Evolutionary conservation across 2,329 filamentous ascomycete species (phyloP), one percentile per base, ranked within the genome.

Genomic region (Diatrype stigma): DNA sequence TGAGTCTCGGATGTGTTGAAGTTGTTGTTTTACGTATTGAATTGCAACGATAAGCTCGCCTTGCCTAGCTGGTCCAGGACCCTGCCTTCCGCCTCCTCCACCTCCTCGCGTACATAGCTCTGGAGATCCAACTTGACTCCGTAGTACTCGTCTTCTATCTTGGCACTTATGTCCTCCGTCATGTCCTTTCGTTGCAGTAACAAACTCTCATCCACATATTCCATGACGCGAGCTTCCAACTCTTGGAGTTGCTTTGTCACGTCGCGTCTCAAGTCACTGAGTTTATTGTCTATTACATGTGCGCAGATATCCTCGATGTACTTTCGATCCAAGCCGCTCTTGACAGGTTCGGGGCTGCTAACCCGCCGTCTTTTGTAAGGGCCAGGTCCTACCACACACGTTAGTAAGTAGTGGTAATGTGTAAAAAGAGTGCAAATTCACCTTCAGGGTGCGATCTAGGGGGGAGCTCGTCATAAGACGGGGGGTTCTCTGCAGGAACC

Each of bases 241-340:
- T 52, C 52, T 37, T 49, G 19, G 14, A 56, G 42, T 37, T 55
- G 50, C 46, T 51, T 49, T 12, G 52, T 40, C 28, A 55, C 21
- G 32, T 56, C 52, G 19, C 46, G 42, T 42, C 28, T 56, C 11
- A 56, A 28, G 30, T 56, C 37, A 30, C 37, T 42, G 30, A 56
- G 50, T 45, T 26, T 54, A 32, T 45, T 50, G 11, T 52, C 52
- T 52, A 56, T 37, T 23, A 56, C 44, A 6, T 55, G 48, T 38
- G 54, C 46, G 21, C 52, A 55, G n/a, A 55, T 55, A 17, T 56
- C 52, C 42, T 56, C 50, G 30, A 56, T 56, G 45, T 52, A 55
- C 50, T 56, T 56, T 23, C 48, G 50, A 28, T 52, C 54, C 16
- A 50, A 30, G 26, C 26, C 19, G n/a, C 30, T 37, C 51, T 46